Percentiles rank a stretch among this genome's conserved stretches.
Conservation (phyloP, 805 yeast species). For the Lipomyces lipofer region DNA sequence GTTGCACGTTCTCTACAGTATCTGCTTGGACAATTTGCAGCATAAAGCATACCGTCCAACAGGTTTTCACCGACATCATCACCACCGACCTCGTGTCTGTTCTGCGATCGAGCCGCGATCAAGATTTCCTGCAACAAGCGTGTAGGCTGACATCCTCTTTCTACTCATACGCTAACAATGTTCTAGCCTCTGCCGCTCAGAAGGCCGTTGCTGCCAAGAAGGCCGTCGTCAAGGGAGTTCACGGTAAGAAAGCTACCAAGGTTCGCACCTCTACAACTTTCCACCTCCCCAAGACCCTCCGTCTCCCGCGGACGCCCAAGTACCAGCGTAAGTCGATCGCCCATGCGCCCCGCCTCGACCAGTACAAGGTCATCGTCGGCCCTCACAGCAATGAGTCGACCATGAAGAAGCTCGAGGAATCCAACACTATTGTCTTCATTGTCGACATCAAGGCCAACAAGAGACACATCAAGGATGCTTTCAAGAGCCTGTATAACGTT, state of each 20-base stretch:
- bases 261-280: constrained; percentile 94
- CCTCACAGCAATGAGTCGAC: constrained; percentile 99
- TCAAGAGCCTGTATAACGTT: constrained; percentile 96
- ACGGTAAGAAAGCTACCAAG: constrained; percentile 85
- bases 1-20: neutral
- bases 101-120: too few relatives aligned
- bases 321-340: constrained; percentile 95
- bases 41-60: neutral
- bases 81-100: too few relatives aligned
- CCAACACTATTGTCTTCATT: constrained; percentile 98
- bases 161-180: neutral
- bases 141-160: too few relatives aligned
- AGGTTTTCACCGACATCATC: neutral
- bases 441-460: constrained; percentile 97
- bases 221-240: constrained; percentile 97
- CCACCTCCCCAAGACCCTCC: constrained; percentile 97
- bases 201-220: constrained; percentile 98
- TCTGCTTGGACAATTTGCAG: neutral
- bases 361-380: constrained; percentile 88
- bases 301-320: constrained; percentile 90
- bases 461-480: constrained; percentile 97
- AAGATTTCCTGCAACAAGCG: too few relatives aligned
- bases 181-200: constrained; percentile 41
- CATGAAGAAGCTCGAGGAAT: constrained; percentile 98
- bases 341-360: constrained; percentile 95